Evolutionary conservation across 164 flowering plant genomes (phyloP).

Genomic region (Platanus orientalis): DNA sequence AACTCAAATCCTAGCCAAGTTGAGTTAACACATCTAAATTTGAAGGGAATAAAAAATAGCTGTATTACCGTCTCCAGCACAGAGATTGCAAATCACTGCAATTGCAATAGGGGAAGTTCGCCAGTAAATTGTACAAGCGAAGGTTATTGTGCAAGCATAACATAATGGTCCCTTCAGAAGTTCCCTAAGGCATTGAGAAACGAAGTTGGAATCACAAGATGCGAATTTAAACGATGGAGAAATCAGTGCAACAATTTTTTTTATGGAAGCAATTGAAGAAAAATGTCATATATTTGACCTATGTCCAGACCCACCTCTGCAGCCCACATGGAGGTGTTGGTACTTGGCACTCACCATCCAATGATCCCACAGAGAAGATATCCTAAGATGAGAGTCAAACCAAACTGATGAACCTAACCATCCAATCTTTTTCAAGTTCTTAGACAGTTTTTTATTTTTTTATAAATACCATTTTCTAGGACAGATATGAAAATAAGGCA

Average conservation of each 20-base stretch:
- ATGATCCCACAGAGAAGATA: neutral
- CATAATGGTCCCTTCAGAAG: constrained; percentile 87
- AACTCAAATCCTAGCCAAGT: neutral
- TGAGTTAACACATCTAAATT: neutral
- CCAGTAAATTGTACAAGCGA: constrained; percentile 70
- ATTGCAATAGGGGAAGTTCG: constrained; percentile 73
- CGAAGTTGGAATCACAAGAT: constrained; percentile 1
- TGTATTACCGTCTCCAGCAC: constrained; percentile 91
- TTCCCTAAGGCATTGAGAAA: constrained; percentile 42
- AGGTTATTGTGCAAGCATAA: constrained; percentile 63
- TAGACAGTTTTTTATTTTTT: too few relatives aligned
- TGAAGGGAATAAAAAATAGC: neutral
- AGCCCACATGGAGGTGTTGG: neutral
- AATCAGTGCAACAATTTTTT: neutral
- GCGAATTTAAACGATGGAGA: neutral
- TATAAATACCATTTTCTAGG: too few relatives aligned
- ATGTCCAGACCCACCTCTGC: neutral
- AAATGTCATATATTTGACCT: neutral
- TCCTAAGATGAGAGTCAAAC: neutral
- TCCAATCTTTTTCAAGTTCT: too few relatives aligned
- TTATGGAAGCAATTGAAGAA: neutral
- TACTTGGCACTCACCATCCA: neutral
- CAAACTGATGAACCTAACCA: neutral
- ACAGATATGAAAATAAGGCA: too few relatives aligned
- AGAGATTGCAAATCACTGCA: constrained; percentile 81